Base-by-base conservation (phyloP, 2,329 filamentous ascomycete species). In the Ophiobolus disseminans region DNA sequence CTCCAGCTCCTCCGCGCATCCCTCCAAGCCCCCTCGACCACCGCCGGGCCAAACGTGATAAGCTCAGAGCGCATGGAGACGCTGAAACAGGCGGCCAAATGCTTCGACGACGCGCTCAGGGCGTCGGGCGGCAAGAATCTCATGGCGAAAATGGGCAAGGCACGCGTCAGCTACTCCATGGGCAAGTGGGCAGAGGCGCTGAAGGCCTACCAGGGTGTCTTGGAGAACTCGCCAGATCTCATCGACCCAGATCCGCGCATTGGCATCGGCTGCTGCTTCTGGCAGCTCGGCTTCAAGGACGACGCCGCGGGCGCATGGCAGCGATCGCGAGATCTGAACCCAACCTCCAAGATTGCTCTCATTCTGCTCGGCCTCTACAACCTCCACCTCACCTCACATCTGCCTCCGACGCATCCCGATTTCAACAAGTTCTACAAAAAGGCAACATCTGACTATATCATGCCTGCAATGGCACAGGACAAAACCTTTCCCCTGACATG, bases 191-290 rank as follows among this genome's bases (percentile, higher is more conserved):
- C 86, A 1, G 91, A 97, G 43, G 89, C 95, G 11, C 76, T 97
- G 42, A 82, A 89, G 51, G 81, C 84, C 19, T 99, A 97, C 70
- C 94, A 99, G 75, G 88, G 90, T 50, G 91, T 91, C 13, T 78
- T 99, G 40, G 81, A 86, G 62, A 91, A 89, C 73, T 91, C 92
- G 78, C 94, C 94, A 2, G 86, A 90, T 59, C 81, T 97, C 65
- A 85, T 89, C 32, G 94, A 99, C 66, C 94, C 94, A 0, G 94
- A 99, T 73, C 95, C 94, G 60, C 85, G 95, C 62, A 93, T 99
- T 61, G 94, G 94, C 45, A 93, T 99, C 66, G 94, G 94, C 36
- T 94, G 91, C 74, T 99, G 94, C 78, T 88, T 97, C 72, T 99
- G 95, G 94, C 90, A 96, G 73, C 81, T 99, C 21, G 92, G 92